Base-by-base conservation (phyloP, 2,329 filamentous ascomycete genomes). In the Fusarium tupiense region DNA sequence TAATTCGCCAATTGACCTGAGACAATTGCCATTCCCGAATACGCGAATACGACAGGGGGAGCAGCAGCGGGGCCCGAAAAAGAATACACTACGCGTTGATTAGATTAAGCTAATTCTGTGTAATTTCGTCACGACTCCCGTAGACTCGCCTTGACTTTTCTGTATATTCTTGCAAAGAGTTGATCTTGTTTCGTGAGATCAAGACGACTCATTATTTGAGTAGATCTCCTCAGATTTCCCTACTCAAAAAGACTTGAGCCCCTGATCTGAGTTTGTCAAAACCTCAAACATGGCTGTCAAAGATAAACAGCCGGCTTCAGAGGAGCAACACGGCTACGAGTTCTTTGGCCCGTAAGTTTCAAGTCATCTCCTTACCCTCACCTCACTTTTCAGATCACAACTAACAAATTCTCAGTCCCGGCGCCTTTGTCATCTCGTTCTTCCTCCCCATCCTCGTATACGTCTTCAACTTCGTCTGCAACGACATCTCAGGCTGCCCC, bases 401-500 rank as follows among this genome's bases (percentile, higher is more conserved):
- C 68, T 74, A 61, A 79, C 53, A 57, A 53, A n/a, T 24, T 16
- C 49, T 11, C 56, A 97, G 95, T 62, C 86, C 92, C 47, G 95
- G 95, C 64, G 94, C 93, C 41, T 89, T 92, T 69, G 88, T 85
- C 70, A 94, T 98, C 79, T 93, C 93, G 13, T 92, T 97, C 78
- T 91, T 92, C 64, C 90, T 98, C 2, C 96, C 96, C 0, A 69
- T 95, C 47, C 88, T 95, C 73, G 89, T 94, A 77, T 97, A 96
- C 84, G 81, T 91, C 77, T 92, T 96, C 80, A 88, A 91, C 53
- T 97, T 98, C 80, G 86, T 92, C 78, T 98, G 96, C 88, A 98
- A 98, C 85, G 95, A 98, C 82, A 86, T 97, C 73, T 92, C 94
- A 14, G 96, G 96, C 67, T 98, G 96, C 81, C 96, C 96, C 53